Percentiles rank a stretch among this genome's conserved stretches.
Conservation (phyloP, 192 early-diverging fungal genomes). For the Umbelopsis sp. region DNA sequence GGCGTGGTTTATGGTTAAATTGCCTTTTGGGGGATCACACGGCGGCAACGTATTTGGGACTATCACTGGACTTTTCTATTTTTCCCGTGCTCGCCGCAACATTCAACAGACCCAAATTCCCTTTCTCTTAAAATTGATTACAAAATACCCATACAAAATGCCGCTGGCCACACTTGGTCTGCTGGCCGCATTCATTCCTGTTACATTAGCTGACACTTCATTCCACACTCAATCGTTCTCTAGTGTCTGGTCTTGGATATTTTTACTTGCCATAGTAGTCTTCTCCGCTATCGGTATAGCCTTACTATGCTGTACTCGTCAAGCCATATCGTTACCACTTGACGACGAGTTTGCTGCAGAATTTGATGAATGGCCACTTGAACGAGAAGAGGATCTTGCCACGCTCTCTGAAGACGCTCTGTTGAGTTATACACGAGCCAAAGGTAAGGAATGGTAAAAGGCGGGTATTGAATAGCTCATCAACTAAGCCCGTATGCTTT, state of each 20-base stretch:
- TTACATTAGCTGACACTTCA: neutral
- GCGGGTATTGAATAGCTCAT: neutral
- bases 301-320: conserved; percentile 27
- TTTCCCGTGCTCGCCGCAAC: neutral
- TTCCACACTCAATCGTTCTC: conserved; percentile 8
- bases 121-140: neutral
- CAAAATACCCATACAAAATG: neutral
- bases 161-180: conserved; percentile 7
- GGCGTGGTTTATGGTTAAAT: neutral
- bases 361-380: conserved; percentile 29
- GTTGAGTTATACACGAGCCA: conserved; percentile 43
- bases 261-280: conserved; percentile 22
- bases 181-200: neutral
- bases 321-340: conserved; percentile 20
- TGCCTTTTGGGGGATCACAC: neutral
- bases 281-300: conserved; percentile 21
- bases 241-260: conserved; percentile 30
- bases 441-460: conserved; percentile 22
- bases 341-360: conserved; percentile 24
- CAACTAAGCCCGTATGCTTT: neutral
- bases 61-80: neutral
- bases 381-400: conserved; percentile 32
- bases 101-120: neutral
- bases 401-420: conserved; percentile 39
- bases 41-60: neutral